Conservation (phyloP, 2,329 filamentous ascomycete genomes). For the Cercospora berteroae region DNA sequence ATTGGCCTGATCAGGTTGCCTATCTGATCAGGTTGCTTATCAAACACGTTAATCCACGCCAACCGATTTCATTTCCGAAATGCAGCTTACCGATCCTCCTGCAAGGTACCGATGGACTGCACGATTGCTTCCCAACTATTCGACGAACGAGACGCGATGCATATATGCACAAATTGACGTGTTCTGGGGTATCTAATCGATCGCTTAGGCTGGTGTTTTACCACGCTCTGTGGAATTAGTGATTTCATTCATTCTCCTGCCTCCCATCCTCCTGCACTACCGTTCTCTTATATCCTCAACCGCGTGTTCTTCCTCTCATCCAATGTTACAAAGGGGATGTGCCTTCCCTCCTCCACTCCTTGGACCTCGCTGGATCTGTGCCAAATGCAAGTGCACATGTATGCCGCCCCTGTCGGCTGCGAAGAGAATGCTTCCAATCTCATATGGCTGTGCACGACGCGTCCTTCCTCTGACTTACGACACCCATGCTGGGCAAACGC, state of each 20-base stretch:
- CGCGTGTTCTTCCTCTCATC: neutral
- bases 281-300: neutral
- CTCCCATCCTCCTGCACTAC: neutral
- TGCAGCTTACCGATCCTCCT: neutral
- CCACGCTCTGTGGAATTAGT: neutral
- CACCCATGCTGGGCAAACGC: neutral
- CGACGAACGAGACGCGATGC: neutral
- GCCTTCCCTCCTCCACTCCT: neutral
- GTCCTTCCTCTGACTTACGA: neutral
- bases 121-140: neutral
- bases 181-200: constrained; percentile 10
- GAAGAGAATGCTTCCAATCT: constrained; percentile 3
- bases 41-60: neutral
- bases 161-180: neutral
- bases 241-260: neutral
- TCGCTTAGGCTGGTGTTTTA: neutral
- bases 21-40: too few species aligned
- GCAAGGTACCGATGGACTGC: neutral
- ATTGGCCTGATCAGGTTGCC: too few species aligned
- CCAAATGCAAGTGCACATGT: neutral
- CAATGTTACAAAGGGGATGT: constrained; percentile 8
- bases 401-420: neutral
- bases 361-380: neutral
- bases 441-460: neutral
- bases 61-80: neutral